phyloP scores from a whole-genome alignment of 768 basidiomycete species.

The Phaeotremella fagi region DNA sequence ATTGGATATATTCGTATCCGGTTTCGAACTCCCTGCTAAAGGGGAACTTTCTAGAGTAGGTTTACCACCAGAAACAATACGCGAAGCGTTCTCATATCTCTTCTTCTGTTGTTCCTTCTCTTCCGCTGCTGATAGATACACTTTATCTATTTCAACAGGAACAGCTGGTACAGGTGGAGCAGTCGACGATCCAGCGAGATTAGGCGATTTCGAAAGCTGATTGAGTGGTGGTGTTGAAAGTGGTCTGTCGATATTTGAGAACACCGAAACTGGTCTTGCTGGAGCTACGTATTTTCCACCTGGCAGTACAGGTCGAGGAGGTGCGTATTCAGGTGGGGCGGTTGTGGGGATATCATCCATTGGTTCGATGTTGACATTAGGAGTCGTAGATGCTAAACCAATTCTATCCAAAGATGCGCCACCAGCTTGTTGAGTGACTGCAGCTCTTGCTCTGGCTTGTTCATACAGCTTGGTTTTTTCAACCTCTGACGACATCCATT shows the following conservation, averaged over 20 bases:
- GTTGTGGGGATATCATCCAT: slow-evolving; percentile 17
- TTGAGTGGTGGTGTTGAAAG: slow-evolving; percentile 2
- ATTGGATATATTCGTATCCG: neutral
- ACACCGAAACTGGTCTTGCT: slow-evolving; percentile 16
- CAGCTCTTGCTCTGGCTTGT: slow-evolving; percentile 29
- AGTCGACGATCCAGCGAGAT: neutral
- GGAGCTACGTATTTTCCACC: slow-evolving; percentile 18
- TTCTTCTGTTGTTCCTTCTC: slow-evolving; percentile 37
- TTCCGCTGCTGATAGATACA: slow-evolving; percentile 32
- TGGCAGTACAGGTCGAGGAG: slow-evolving; percentile 14
- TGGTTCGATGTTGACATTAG: no score
- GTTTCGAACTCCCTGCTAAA: no score
- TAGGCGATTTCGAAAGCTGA: slow-evolving; percentile 1
- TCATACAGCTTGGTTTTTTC: slow-evolving; percentile 35
- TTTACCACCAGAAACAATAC: neutral
- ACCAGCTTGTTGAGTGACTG: slow-evolving; percentile 18
- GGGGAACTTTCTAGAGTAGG: neutral
- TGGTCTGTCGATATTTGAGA: neutral
- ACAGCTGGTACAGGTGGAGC: slow-evolving; percentile 2
- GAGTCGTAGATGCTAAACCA: slow-evolving; percentile 15
- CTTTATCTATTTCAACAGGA: neutral
- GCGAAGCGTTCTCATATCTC: slow-evolving; percentile 36
- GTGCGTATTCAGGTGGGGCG: slow-evolving; percentile 41
- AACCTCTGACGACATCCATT: slow-evolving; percentile 34
- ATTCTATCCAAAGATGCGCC: slow-evolving; percentile 22